Percentiles rank a stretch among this genome's conserved stretches.
Evolutionary conservation across 345 rosid species (phyloP).

Genomic region (rapeseed (Brassica napus)): DNA sequence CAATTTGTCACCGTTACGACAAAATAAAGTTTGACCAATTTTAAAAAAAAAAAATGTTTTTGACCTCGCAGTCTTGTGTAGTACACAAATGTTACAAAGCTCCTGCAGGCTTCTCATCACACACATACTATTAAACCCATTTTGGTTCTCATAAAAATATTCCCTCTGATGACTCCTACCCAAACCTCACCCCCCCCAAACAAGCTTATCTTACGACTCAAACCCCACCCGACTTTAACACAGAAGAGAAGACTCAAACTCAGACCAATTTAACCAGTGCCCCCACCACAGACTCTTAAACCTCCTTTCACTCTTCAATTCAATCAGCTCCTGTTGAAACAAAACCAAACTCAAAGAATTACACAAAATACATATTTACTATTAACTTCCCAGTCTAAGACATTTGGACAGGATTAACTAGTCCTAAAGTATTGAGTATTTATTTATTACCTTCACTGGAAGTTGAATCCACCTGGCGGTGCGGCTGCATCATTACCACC

Average conservation of each 20-base stretch:
- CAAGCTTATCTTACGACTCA: constrained; percentile 20
- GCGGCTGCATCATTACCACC: constrained; percentile 56
- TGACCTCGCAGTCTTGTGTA: constrained; percentile 28
- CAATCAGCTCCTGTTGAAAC: constrained; percentile 31
- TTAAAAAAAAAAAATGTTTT: constrained; percentile 5
- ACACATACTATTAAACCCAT: constrained; percentile 9
- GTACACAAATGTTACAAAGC: constrained; percentile 26
- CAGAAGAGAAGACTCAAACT: constrained; percentile 31
- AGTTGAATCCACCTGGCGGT: constrained; percentile 87
- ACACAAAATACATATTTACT: constrained; percentile 5
- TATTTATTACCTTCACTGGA: constrained; percentile 53
- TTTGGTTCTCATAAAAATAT: background rate
- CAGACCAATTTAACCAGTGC: constrained; percentile 28
- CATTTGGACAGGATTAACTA: constrained; percentile 1
- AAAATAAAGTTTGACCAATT: constrained; percentile 36
- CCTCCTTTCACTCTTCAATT: constrained; percentile 23
- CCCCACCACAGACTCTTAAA: constrained; percentile 11
- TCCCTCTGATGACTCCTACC: constrained; percentile 34
- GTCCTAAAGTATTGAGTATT: background rate
- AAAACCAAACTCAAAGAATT: constrained; percentile 31
- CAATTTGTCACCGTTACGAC: constrained; percentile 24
- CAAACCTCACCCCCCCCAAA: constrained; percentile 14
- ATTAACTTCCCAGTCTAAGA: constrained; percentile 8
- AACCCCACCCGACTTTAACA: constrained; percentile 32
- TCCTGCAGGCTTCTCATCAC: constrained; percentile 9